Evolutionary conservation across 1,284 basidiomycete species (phyloP), one percentile per base, ranked within the genome.

Genomic region (Apiotrichum mycotoxinovorans): DNA sequence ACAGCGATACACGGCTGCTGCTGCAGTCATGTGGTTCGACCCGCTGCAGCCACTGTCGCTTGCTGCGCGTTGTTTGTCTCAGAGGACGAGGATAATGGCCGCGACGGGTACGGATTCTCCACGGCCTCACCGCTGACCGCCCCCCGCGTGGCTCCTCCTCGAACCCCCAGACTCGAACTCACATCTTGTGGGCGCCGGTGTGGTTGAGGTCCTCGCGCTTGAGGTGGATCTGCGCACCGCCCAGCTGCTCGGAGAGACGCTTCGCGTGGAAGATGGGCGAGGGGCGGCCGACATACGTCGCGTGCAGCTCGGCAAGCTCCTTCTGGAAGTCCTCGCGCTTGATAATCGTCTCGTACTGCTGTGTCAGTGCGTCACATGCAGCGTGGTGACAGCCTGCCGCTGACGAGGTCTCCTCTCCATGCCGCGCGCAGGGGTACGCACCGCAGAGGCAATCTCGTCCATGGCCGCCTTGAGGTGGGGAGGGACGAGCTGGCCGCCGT

Each of bases 201-300:
- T 97, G 93, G 75, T 96, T 97, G 62, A 80, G 64, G 61, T 79
- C 77, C 65, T 79, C 77, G 54, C 77, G 71, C 75, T 98, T 98
- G 70, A 98, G 80, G 95, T 95, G 98, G 70, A 99, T 97, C 61
- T 86, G 88, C 4, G 96, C 95, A 37, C 91, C 91, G 26, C 88
- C 88, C 48, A 85, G 85, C 62, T 86, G 79, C 66, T 88, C 83
- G 1, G 85, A 88, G 58, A 91, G 78, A 54, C 87, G 82, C 71
- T 87, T 83, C 0, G 89, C 88, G 58, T 85, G 78, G 75, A 58
- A 62, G 52, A 62, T 58, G 52, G 57, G 57, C 26, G 43, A 52
- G 2, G 61, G 57, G 30, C 61, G 61, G 25, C 57, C 61, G 20
- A 56, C 56, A 48, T 62, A 62, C 15, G 54, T 62, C 10, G 43